Evolutionary conservation across 495 filamentous ascomycete species (phyloP), one percentile per base, ranked within the genome.

Genomic region (Thermothielavioides terrestris): DNA sequence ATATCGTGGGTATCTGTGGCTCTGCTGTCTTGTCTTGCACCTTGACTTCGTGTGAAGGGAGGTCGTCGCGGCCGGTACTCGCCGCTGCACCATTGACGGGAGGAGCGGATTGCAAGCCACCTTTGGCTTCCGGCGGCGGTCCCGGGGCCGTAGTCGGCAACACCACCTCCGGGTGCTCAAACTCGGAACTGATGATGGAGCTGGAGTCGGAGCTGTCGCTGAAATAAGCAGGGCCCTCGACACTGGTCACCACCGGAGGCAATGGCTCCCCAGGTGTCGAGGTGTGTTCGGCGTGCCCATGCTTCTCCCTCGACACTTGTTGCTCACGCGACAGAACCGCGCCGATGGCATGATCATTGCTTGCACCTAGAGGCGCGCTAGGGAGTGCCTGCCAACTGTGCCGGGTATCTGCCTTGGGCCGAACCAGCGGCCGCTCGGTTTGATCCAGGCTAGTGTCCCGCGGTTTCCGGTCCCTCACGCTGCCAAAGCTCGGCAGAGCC

Each of bases 401-500:
- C n/a, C 48, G 17, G 7, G 53, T 52, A 6, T 77, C 73, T 7
- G 28, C 40, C 5, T 62, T 48, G 25, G 77, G 77, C 12, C 73
- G 68, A 36, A 79, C 74, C 41, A 80, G 69, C 1, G 73, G 73
- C 18, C 76, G 69, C 49, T 78, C 76, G 42, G 54, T 63, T 6
- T 57, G 50, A 2, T 53, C 54, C 14, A 47, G 52, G 15, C 32
- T 39, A 1, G 54, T 22, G 11, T 77, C 67, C 35, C 65, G 66
- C 6, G 58, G 57, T 40, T 69, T 70, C 48, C 69, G 73, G 18
- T 73, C 71, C 31, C 88, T 77, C 30, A 94, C 74, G 59, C 88
- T 91, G 17, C 87, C 89, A 65, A 95, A 95, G 17, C 83, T 88
- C 8, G 89, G 89, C 17, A 95, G 70, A 1, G 78, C 79, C 5